These are phyloP conservation scores for Thecaphora frezii DNA, from an alignment of 1,284 basidiomycete genomes.

Conservation along the genomic window DNA sequence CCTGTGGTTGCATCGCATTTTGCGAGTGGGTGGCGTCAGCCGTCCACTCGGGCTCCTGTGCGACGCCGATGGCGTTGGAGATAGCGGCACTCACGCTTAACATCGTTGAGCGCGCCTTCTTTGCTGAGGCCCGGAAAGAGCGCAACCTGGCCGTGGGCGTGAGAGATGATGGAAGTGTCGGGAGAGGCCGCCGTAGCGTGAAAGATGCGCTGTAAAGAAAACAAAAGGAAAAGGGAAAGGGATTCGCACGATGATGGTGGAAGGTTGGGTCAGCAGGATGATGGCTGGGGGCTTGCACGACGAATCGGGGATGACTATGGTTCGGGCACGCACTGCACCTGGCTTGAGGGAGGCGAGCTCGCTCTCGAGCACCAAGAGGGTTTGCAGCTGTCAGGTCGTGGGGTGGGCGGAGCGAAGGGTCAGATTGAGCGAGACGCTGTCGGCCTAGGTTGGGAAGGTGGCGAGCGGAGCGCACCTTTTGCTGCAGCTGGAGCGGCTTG, in stretches of 20 bases:
- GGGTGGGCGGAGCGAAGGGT: not conserved
- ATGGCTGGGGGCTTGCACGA: too few relatives aligned
- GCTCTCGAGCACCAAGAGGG: slow-evolving; percentile 17
- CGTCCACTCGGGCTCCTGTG: too few relatives aligned
- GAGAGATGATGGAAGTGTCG: not conserved
- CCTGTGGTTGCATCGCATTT: not conserved
- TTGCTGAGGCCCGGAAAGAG: not conserved
- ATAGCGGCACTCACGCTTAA: not conserved
- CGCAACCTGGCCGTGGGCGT: not conserved
- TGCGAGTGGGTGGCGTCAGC: too few relatives aligned
- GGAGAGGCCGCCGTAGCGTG: not conserved
- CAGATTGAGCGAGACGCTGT: not conserved
- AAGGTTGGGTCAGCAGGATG: not conserved
- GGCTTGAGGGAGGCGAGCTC: slow-evolving; percentile 21
- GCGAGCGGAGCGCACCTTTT: not conserved
- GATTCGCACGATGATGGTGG: too few relatives aligned
- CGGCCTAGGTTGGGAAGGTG: not conserved
- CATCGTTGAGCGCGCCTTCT: not conserved
- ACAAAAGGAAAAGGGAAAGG: too few relatives aligned
- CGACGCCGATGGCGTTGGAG: too few relatives aligned
- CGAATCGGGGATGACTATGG: too few relatives aligned
- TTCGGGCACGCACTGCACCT: slow-evolving; percentile 19
- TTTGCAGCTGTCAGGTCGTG: slow-evolving; percentile 17
- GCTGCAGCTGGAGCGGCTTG: not conserved
- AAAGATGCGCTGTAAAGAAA: not conserved